A percentile compares a stretch with the other conserved stretches of the same genome.
phyloP scores from a whole-genome alignment of 148 eudicot species.

The Vaccinium corymbosum region DNA sequence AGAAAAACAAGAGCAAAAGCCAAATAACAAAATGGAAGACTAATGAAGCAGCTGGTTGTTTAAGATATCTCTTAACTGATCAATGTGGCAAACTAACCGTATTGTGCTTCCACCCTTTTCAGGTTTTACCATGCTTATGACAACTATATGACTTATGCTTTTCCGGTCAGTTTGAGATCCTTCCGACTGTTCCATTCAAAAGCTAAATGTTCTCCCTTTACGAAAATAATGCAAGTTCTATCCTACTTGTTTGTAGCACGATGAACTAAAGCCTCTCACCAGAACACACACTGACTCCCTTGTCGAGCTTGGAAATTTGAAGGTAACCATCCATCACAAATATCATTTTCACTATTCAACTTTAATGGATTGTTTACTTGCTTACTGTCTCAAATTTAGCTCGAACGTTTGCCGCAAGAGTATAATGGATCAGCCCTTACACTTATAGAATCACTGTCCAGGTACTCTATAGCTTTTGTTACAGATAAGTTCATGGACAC shows the following conservation, averaged over 20 bases:
- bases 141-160: constrained; percentile 90
- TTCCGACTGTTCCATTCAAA: background rate
- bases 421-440: constrained; percentile 93
- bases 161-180: constrained; percentile 63
- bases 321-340: constrained; percentile 33
- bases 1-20: background rate
- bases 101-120: constrained; percentile 25
- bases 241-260: constrained; percentile 59
- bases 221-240: constrained; percentile 5
- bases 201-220: background rate
- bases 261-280: constrained; percentile 90
- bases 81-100: background rate
- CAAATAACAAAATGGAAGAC: background rate
- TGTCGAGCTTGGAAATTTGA: constrained; percentile 87
- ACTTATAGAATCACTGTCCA: constrained; percentile 91
- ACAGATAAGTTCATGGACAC: constrained; percentile 6
- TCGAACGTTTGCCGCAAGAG: constrained; percentile 75
- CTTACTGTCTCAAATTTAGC: constrained; percentile 40
- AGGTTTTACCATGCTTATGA: constrained; percentile 99
- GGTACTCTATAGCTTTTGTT: constrained; percentile 36
- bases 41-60: background rate
- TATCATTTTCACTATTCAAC: constrained; percentile 5
- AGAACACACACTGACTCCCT: constrained; percentile 81
- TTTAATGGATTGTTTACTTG: constrained; percentile 16
- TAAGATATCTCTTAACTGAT: background rate